Base-by-base conservation (phyloP, 2,329 filamentous ascomycete genomes). In the Cladosporium sp. region DNA sequence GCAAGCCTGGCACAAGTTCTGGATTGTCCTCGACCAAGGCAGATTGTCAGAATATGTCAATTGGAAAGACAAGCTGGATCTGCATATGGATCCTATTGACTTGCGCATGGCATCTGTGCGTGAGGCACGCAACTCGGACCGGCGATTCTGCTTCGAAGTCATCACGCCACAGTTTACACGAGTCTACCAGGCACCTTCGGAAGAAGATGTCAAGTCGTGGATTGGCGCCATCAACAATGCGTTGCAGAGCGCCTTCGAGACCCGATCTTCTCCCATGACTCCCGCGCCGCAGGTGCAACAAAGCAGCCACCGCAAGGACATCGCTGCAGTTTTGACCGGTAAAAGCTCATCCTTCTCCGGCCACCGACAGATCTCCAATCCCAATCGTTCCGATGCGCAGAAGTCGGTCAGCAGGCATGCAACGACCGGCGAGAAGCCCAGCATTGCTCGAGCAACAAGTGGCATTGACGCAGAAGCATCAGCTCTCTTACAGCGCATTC, bases 1-100 rank as follows among this genome's bases (percentile, higher is more conserved):
- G 73, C 92, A 96, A 74, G 92, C 91, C 52, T 99, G 94, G 94
- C 94, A 99, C 74, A 99, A 99, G 90, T 99, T 97, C 75, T 99
- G 94, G 94, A 95, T 99, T 64, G 94, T 99, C 2, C 81, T 99
- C 45, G 95, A 97, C 72, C 92, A 96, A 74, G 94, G 94, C 22
- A 96, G 94, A 72, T 82, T 99, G 15, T 97, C 93, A 1, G 94
- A 99, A 71, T 99, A 99, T 75, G 96, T 92, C 72, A 97, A 99
- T 73, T 99, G 94, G 94, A 99, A 99, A 75, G 91, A 99, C 72
- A 93, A 86, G 72, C 83, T 99, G 22, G 94, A 99, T 74, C 80
- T 97, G 25, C 95, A 99, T 72, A 97, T 96, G 86, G 94, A 97
- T 1, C 94, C 94, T 0, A 97, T 99, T 64, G 95, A 99, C 73